Percentiles rank a stretch among this genome's conserved stretches.
Conservation (phyloP, 140 eudicot species). For the Cichorium intybus region DNA sequence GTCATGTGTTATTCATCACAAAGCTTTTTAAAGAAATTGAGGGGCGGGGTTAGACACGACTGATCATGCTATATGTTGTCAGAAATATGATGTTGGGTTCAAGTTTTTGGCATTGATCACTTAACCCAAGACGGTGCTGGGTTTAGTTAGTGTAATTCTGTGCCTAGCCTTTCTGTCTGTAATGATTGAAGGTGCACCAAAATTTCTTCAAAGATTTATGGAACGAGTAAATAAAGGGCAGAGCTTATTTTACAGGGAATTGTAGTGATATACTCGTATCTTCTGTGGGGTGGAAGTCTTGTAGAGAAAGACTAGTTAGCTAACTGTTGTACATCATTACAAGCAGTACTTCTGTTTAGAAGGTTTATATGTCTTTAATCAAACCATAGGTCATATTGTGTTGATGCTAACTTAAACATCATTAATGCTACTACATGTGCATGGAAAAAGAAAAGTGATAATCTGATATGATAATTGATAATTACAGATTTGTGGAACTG, state of each 20-base stretch:
- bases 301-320: neutral
- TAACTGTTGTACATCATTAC: constrained; percentile 4
- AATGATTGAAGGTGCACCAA: neutral
- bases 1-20: neutral
- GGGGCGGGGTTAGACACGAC: neutral
- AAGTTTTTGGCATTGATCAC: neutral
- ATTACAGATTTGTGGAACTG: constrained; percentile 93
- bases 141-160: neutral
- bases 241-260: constrained; percentile 3
- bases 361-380: neutral
- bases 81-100: constrained; percentile 9
- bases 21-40: neutral
- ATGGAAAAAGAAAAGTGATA: constrained; percentile 1
- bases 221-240: neutral
- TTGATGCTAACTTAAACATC: neutral
- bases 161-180: neutral
- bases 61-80: neutral
- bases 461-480: constrained; percentile 14
- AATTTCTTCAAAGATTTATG: neutral
- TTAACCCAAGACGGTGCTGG: neutral
- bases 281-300: neutral
- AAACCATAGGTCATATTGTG: neutral
- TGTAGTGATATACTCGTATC: neutral
- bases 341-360: neutral
- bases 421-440: neutral